phyloP scores from a whole-genome alignment of 2,329 filamentous ascomycete genomes.

The Sclerotinia borealis region DNA sequence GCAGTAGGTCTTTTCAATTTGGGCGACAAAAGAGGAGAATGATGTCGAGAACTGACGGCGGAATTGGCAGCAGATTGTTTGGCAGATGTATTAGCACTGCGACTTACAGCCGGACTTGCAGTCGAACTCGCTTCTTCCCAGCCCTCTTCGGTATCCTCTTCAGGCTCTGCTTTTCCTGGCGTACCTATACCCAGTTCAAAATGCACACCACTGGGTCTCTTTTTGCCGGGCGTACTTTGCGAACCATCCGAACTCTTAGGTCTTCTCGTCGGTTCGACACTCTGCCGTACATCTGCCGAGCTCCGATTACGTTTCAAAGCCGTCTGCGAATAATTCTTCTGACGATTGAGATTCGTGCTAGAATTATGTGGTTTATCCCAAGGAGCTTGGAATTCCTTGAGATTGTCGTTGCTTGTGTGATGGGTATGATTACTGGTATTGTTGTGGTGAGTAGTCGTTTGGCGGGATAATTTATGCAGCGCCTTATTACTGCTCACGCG shows the following conservation, averaged over 20 bases:
- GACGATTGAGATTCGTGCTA: constrained; percentile 31
- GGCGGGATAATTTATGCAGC: constrained; percentile 25
- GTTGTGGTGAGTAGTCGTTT: constrained; percentile 20
- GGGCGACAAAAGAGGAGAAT: constrained; percentile 28
- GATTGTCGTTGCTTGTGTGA: constrained; percentile 25
- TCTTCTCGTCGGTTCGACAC: constrained; percentile 32
- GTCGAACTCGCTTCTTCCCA: constrained; percentile 63
- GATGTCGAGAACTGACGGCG: constrained; percentile 28
- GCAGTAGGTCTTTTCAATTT: constrained; percentile 4
- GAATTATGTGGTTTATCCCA: constrained; percentile 22
- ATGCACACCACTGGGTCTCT: constrained; percentile 47
- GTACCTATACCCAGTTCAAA: constrained; percentile 49
- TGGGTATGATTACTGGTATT: constrained; percentile 15
- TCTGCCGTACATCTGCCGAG: constrained; percentile 10
- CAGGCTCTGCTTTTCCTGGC: constrained; percentile 29
- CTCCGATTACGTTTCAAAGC: constrained; percentile 55
- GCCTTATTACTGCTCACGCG: constrained; percentile 29
- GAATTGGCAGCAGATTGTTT: constrained; percentile 37
- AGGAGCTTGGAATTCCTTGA: constrained; percentile 29
- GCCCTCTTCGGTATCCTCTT: constrained; percentile 45
- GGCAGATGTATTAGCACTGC: constrained; percentile 34
- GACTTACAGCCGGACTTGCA: constrained; percentile 52
- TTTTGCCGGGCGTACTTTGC: background rate
- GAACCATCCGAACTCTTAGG: constrained; percentile 42
- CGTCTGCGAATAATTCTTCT: constrained; percentile 48